Evolutionary conservation across 78 protist species (phyloP), one percentile per base, ranked within the genome.

Genomic region (Planoprotostelium fungivorum): DNA sequence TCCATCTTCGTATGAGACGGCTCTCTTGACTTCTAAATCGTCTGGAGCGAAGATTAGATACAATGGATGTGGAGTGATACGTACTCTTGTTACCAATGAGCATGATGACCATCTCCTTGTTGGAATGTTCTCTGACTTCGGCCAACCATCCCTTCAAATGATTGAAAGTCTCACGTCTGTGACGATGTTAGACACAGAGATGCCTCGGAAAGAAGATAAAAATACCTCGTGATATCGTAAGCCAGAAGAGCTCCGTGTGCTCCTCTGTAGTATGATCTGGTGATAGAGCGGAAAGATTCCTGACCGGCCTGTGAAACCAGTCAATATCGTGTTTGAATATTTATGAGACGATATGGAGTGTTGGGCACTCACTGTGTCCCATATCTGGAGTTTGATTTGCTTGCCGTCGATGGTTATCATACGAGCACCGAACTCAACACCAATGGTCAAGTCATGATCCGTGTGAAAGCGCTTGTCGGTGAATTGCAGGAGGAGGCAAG

Each of bases 351-450:
- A 51, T 25, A 25, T 51, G 16, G 16, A 25, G 16, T 25, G 16
- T 25, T 51, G 5, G 1, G 39, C 34, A 84, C 86, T 28, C 85
- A 39, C 73, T 25, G 96, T 91, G 90, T 98, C 99, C 99, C 99
- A 98, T 29, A 98, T 97, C 90, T 98, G 99, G 36, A 98, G 91
- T 90, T 98, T 98, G 88, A 99, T 94, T 35, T 95, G 96, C 86
- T 97, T 92, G 63, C 38, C 34, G 85, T 98, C 99, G 5, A 99
- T 91, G 0, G 91, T 89, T 37, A 99, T 88, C 96, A 95, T 97
- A 35, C 99, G 92, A 0, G 99, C 97, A 10, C 99, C 99, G 16
- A 99, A 99, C 91, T 99, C 99, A 28, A 99, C 99, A 9, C 99
- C 99, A n/a, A 99, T 99, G 39, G 99, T 99, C 39, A 98, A 93